Base-by-base conservation (phyloP, 2,329 filamentous ascomycete species). In the Periconia sp. region DNA sequence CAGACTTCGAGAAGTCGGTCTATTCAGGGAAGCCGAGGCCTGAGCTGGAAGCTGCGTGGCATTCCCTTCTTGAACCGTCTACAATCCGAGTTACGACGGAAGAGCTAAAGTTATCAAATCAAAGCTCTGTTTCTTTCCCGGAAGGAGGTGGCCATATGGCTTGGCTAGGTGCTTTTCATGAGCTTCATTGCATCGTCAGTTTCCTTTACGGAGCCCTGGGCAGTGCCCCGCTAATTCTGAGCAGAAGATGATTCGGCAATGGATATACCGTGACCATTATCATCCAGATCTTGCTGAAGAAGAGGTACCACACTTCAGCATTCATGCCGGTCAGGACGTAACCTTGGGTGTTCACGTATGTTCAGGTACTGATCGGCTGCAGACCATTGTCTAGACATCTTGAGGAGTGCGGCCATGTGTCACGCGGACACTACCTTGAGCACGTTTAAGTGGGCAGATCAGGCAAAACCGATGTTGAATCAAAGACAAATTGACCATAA, bases 371-470 rank as follows among this genome's bases (percentile, higher is more conserved):
- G 12, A 34, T 18, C n/a, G 18, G 17, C 13, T 34, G 16, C 12
- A 41, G 38, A 41, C 12, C 38, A 41, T 22, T 41, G 38, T n/a
- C 8, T 41, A 23, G 38, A 41, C 15, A 26, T 35, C 4, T 29
- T 41, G 13, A 21, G 38, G n/a, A 35, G 31, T 12, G 30, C 38
- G 3, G 15, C 31, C 1, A 18, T 41, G 29, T 41, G 38, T 17
- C 31, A 41, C 18, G 30, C 9, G 7, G 38, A 41, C 16, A 41
- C 38, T 5, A 35, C 38, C 5, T n/a, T 41, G 4, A 41, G 30
- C 12, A 41, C 38, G 1, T 41, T 41, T 29, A 31, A 23, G 11
- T 41, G 38, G 38, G 18, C 38, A 13, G 18, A 28, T 2, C 18
- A 41, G n/a, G 18, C 30, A 5, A 41, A 41, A 13, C 38, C 38